Evolutionary conservation across 2,329 filamentous ascomycete species (phyloP).

Genomic region (Thielaviopsis ethacetica): DNA sequence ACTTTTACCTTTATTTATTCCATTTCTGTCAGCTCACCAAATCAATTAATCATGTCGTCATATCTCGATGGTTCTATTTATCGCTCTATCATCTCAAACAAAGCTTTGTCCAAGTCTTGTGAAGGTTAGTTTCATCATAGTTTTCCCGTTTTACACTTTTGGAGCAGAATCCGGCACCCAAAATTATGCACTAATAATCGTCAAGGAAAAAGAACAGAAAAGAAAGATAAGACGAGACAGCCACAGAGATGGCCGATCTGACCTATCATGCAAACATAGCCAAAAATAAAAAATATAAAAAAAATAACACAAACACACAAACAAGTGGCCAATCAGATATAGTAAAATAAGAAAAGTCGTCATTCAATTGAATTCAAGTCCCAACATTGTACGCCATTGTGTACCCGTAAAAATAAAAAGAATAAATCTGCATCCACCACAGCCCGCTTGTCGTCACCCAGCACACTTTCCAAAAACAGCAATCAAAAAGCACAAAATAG

Average conservation of each 20-base stretch:
- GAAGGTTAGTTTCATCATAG: background rate
- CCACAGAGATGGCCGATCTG: too few relatives aligned
- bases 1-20: background rate
- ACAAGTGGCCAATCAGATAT: background rate
- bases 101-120: background rate
- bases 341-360: slow-evolving; percentile 4
- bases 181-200: too few relatives aligned
- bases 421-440: background rate
- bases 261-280: too few relatives aligned
- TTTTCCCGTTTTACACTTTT: background rate
- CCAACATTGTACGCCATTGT: slow-evolving; percentile 5
- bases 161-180: background rate
- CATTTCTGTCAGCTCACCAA: background rate
- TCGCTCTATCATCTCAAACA: background rate
- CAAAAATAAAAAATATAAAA: too few relatives aligned
- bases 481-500: background rate
- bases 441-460: too few relatives aligned
- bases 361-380: slow-evolving; percentile 12
- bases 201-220: too few relatives aligned
- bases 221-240: too few relatives aligned
- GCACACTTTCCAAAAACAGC: background rate
- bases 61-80: background rate
- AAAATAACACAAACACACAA: background rate
- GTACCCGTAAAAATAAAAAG: slow-evolving; percentile 1
- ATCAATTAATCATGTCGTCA: too few relatives aligned